Percentiles rank a stretch among this genome's conserved stretches.
phyloP scores from a whole-genome alignment of 1,284 basidiomycete genomes.

The Porodaedalea pini region DNA sequence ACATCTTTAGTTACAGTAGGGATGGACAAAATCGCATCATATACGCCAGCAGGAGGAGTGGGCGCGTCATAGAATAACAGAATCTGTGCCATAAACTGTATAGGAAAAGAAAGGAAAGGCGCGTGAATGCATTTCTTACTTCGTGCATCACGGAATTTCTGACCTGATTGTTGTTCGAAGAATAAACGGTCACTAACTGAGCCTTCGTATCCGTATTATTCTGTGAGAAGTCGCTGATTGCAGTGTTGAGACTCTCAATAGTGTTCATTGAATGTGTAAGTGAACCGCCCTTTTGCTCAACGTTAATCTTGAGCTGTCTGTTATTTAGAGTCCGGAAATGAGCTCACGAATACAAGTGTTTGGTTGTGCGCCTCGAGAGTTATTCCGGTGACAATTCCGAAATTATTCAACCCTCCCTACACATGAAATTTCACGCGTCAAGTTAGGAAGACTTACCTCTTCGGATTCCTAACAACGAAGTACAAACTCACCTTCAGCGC shows the following conservation, averaged over 20 bases:
- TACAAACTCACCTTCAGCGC: slow-evolving; percentile 5
- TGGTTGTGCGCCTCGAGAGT: slow-evolving; percentile 2
- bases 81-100: background rate
- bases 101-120: background rate
- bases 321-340: background rate
- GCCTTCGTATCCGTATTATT: slow-evolving; percentile 18
- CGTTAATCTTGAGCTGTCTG: background rate
- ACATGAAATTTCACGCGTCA: background rate
- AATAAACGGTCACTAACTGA: slow-evolving; percentile 12
- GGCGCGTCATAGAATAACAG: slow-evolving; percentile 16
- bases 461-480: background rate
- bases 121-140: too few relatives aligned
- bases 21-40: slow-evolving; percentile 7
- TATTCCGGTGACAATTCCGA: slow-evolving; percentile 18
- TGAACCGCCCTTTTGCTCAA: slow-evolving; percentile 7
- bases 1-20: slow-evolving; percentile 1
- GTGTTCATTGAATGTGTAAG: background rate
- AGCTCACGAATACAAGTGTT: slow-evolving; percentile 12
- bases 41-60: slow-evolving; percentile 6
- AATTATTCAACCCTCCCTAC: slow-evolving; percentile 19
- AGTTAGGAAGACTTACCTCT: too few relatives aligned
- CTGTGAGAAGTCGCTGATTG: slow-evolving; percentile 6
- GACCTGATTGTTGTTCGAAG: slow-evolving; percentile 7
- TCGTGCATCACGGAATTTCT: background rate
- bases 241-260: slow-evolving; percentile 5